phyloP scores from a whole-genome alignment of 2,329 filamentous ascomycete species.

The Thyridium curvatum region DNA sequence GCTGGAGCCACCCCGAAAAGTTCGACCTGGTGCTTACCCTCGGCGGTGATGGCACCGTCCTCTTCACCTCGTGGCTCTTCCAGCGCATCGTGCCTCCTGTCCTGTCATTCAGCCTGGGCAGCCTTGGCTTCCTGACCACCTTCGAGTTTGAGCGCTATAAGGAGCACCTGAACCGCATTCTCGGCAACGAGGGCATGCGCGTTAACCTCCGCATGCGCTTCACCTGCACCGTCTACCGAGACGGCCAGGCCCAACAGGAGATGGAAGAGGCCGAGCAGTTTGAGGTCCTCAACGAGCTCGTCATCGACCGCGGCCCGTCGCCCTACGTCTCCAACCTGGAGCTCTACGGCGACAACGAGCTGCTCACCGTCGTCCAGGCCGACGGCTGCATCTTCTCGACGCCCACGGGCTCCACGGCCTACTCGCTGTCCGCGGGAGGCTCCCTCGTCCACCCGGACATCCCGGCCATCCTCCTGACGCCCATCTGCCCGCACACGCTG shows the following conservation, averaged over 20 bases:
- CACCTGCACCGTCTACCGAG: slow-evolving; percentile 91
- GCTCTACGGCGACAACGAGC: slow-evolving; percentile 89
- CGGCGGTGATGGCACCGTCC: slow-evolving; percentile 78
- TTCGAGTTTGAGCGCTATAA: slow-evolving; percentile 87
- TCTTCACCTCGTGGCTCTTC: slow-evolving; percentile 90
- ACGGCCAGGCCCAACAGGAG: slow-evolving; percentile 55
- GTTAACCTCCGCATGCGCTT: slow-evolving; percentile 98
- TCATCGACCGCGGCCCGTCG: slow-evolving; percentile 94
- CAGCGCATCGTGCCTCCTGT: slow-evolving; percentile 82
- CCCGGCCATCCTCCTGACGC: slow-evolving; percentile 90
- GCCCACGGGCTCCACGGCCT: slow-evolving; percentile 87
- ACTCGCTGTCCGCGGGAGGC: slow-evolving; percentile 91
- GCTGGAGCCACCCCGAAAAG: slow-evolving; percentile 87
- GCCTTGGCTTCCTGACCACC: slow-evolving; percentile 80
- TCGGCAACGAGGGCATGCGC: slow-evolving; percentile 93
- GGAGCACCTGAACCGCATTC: slow-evolving; percentile 77
- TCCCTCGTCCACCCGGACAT: slow-evolving; percentile 96
- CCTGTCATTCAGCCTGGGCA: slow-evolving; percentile 77
- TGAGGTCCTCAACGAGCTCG: slow-evolving; percentile 95
- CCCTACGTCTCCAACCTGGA: slow-evolving; percentile 97
- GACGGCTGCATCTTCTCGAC: slow-evolving; percentile 98
- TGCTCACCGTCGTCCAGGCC: slow-evolving; percentile 91
- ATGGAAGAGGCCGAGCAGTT: slow-evolving; percentile 90
- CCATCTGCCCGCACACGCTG: slow-evolving; percentile 94
- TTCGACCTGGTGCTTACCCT: slow-evolving; percentile 92